These are phyloP conservation scores for Trichoderma koningiopsis DNA, from an alignment of 2,329 filamentous ascomycete species.

Conservation along the genomic window DNA sequence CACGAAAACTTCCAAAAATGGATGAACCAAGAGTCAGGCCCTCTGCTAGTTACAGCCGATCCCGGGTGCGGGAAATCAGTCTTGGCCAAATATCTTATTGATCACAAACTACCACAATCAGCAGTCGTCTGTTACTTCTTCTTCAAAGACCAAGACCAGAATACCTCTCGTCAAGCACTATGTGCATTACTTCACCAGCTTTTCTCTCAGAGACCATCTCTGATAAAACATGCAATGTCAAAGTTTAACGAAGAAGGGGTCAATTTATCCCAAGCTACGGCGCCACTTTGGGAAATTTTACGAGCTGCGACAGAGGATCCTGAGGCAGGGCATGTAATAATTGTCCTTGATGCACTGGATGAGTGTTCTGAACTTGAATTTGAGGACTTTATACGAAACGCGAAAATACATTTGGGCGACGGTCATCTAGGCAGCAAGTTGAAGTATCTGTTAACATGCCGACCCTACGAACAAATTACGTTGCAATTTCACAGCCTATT, in stretches of 20 bases:
- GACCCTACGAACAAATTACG: conserved; percentile 38
- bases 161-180: conserved; percentile 39
- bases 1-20: conserved; percentile 38
- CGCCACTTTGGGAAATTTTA: conserved; percentile 41
- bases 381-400: conserved; percentile 27
- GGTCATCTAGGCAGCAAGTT: conserved; percentile 26
- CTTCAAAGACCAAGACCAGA: conserved; percentile 45
- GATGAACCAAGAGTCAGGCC: conserved; percentile 34
- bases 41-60: conserved; percentile 42
- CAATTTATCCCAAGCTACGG: conserved; percentile 30
- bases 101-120: conserved; percentile 31
- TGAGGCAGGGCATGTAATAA: conserved; percentile 36
- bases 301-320: conserved; percentile 32
- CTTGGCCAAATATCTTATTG: conserved; percentile 40
- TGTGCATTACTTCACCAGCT: conserved; percentile 46
- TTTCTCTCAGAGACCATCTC: conserved; percentile 35
- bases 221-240: conserved; percentile 40
- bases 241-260: conserved; percentile 33
- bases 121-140: conserved; percentile 47
- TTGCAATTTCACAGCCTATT: conserved; percentile 31
- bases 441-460: conserved; percentile 42
- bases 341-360: conserved; percentile 47
- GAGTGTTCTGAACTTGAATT: conserved; percentile 26
- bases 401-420: neutral
- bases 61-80: conserved; percentile 46